Evolutionary conservation across 192 early-diverging fungal genomes (phyloP).

Genomic region (Podochytrium sp.): DNA sequence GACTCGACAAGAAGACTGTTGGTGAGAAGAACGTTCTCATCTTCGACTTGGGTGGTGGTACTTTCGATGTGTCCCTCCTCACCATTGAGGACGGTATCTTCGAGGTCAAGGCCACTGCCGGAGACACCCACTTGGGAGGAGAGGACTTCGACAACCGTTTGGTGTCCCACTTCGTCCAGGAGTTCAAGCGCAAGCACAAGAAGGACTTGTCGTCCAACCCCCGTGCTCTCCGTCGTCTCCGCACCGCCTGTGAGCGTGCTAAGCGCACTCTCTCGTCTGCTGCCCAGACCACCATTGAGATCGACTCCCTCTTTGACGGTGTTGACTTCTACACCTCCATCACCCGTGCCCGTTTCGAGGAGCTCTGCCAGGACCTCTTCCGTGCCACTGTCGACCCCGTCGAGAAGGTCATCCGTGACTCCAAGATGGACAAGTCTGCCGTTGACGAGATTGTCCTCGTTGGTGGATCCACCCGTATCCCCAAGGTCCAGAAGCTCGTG

Average conservation of each 20-base stretch:
- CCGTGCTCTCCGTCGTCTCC: slow-evolving; percentile 94
- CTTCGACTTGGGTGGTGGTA: slow-evolving; percentile 98
- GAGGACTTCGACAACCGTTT: slow-evolving; percentile 99
- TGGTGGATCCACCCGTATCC: slow-evolving; percentile 98
- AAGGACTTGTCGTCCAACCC: slow-evolving; percentile 90
- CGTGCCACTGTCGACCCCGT: slow-evolving; percentile 93
- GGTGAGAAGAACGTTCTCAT: slow-evolving; percentile 94
- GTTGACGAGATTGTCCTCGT: slow-evolving; percentile 96
- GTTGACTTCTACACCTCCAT: slow-evolving; percentile 98
- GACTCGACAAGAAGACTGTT: slow-evolving; percentile 92
- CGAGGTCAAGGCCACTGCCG: slow-evolving; percentile 98
- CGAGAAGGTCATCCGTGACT: slow-evolving; percentile 93
- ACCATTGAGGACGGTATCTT: slow-evolving; percentile 98
- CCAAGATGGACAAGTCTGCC: slow-evolving; percentile 91
- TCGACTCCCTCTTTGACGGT: slow-evolving; percentile 96
- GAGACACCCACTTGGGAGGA: slow-evolving; percentile 98
- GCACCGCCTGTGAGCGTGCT: slow-evolving; percentile 96
- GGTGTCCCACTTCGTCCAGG: slow-evolving; percentile 90
- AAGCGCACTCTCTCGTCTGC: slow-evolving; percentile 96
- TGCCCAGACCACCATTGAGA: slow-evolving; percentile 93
- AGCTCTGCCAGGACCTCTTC: slow-evolving; percentile 97
- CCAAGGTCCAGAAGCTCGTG: slow-evolving; percentile 98
- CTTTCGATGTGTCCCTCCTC: slow-evolving; percentile 96
- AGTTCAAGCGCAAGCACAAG: slow-evolving; percentile 99
- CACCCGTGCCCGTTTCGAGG: slow-evolving; percentile 98